Evolutionary conservation across 225 moss, liverwort and hornwort species (phyloP), one percentile per base, ranked within the genome.

Genomic region (Climacium dendroides): DNA sequence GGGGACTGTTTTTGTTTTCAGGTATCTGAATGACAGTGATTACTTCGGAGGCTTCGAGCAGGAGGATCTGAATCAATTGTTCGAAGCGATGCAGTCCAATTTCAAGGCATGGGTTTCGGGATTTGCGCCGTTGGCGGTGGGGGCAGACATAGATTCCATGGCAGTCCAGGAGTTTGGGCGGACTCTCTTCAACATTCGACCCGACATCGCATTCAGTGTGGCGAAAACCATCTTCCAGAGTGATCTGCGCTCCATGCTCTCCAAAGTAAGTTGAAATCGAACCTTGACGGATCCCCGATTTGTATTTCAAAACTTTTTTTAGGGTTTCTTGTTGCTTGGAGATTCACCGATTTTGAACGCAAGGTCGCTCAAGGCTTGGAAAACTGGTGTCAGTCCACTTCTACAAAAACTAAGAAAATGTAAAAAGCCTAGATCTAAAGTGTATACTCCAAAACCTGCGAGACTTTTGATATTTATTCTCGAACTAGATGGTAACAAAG

Each of bases 11-110:
- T 35, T 53, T 52, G 78, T 47, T 37, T 88, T 25, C 88, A 96
- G 96, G 89, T 97, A 96, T 76, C 85, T 97, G 85, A 97, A 95
- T 81, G 97, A 96, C 86, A 86, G 60, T 52, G 89, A 97, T 66
- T 97, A 96, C 75, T 97, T 95, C 80, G 97, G 97, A 85, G 96
- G 97, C 13, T 95, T 97, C 82, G 95, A 97, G 85, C 96, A 96
- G 82, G 94, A 95, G 62, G 95, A 96, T 89, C 89, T 97, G 22
- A 97, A 97, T 58, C 94, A 97, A 80, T 86, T 97, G 24, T 97
- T 95, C 82, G 93, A 92, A 52, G 97, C 97, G 29, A 97, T 97
- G 97, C 96, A 97, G 62, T 91, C 90, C 67, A 96, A 97, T 74
- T 97, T 95, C 80, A 93, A 94, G 91, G 96, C 96, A 3, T 97